These are phyloP conservation scores for Pyrrhoderma noxium DNA, from an alignment of 1,284 basidiomycete species.

Conservation along the genomic window DNA sequence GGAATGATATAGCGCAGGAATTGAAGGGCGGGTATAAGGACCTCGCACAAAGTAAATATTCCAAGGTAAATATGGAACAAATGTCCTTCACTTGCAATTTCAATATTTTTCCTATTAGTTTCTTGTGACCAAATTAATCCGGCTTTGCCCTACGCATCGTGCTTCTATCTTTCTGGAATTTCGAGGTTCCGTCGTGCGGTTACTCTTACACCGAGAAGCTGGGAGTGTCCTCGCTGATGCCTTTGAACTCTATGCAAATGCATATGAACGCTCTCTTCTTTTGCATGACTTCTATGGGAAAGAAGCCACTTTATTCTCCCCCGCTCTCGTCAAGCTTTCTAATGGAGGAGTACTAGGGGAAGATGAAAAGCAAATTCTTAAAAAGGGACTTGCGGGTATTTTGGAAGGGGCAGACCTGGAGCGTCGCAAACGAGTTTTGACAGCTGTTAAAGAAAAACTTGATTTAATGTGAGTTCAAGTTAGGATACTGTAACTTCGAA, in stretches of 20 bases:
- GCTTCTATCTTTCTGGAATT: conserved; percentile 70
- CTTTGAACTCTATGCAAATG: conserved; percentile 79
- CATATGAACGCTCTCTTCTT: conserved; percentile 72
- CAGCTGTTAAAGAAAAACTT: conserved; percentile 65
- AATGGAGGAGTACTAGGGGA: conserved; percentile 41
- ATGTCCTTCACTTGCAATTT: not conserved
- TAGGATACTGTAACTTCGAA: conserved; percentile 5
- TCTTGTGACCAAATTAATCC: conserved; percentile 77
- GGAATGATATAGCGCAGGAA: conserved; percentile 74
- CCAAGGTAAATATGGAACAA: conserved; percentile 73
- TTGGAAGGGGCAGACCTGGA: conserved; percentile 60
- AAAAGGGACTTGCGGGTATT: conserved; percentile 59
- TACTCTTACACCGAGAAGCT: conserved; percentile 79
- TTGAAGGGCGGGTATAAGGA: conserved; percentile 73
- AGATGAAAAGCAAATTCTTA: conserved; percentile 53
- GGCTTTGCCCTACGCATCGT: conserved; percentile 68
- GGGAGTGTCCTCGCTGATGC: conserved; percentile 77
- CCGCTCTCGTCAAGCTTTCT: conserved; percentile 3
- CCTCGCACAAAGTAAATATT: conserved; percentile 81
- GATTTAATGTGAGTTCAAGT: conserved; percentile 56
- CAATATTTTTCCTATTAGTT: conserved; percentile 42
- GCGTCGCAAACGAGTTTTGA: conserved; percentile 57
- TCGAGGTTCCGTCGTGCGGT: conserved; percentile 60
- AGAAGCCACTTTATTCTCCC: conserved; percentile 68
- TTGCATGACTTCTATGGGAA: conserved; percentile 85